Evolutionary conservation across 2,329 filamentous ascomycete genomes (phyloP).

Genomic region (Thielaviopsis ethacetica): DNA sequence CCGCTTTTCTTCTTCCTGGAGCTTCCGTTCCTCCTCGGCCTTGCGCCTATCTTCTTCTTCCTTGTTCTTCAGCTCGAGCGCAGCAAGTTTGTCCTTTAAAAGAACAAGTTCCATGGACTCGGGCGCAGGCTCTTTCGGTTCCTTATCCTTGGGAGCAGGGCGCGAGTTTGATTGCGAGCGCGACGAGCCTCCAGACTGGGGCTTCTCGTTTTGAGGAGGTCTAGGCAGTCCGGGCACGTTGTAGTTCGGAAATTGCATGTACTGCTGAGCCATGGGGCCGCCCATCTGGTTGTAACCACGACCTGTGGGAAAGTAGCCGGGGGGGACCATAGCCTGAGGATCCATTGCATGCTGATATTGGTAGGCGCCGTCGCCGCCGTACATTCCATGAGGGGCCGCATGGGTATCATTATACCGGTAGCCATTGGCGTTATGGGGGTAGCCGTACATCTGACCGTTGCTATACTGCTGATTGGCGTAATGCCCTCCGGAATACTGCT

Average conservation of each 20-base stretch:
- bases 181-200: constrained; percentile 13
- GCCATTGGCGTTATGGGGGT: not conserved
- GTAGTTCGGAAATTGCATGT: not conserved
- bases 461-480: not conserved
- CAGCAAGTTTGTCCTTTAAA: constrained; percentile 30
- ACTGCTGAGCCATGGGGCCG: constrained; percentile 9
- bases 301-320: constrained; percentile 19
- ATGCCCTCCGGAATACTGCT: not conserved
- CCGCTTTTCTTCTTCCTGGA: constrained; percentile 25
- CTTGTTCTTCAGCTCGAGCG: constrained; percentile 16
- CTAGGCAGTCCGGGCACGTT: constrained; percentile 24
- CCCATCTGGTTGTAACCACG: constrained; percentile 12
- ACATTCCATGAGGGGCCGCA: not conserved
- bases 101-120: constrained; percentile 28
- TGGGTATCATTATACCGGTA: not conserved
- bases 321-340: constrained; percentile 3
- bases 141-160: constrained; percentile 12
- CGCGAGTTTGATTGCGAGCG: constrained; percentile 24
- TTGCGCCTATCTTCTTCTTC: constrained; percentile 1
- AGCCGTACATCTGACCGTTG: not conserved
- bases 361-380: not conserved
- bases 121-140: constrained; percentile 18
- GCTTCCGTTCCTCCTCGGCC: constrained; percentile 20
- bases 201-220: constrained; percentile 17
- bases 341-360: not conserved